Conservation (phyloP, 1,284 basidiomycete genomes). For the Apiotrichum gamsii region DNA sequence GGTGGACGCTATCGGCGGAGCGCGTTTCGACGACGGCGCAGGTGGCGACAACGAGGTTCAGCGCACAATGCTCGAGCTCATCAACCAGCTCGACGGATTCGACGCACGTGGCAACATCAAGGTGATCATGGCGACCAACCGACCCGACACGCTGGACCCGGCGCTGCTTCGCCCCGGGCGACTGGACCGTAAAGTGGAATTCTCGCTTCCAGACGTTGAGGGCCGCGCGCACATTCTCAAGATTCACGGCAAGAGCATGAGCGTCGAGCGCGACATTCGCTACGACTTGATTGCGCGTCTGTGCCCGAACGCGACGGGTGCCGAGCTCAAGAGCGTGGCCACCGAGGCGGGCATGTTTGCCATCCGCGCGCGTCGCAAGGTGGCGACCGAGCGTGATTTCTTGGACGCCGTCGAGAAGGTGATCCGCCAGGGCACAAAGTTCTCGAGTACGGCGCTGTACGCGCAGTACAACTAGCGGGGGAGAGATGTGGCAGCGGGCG, state of each 20-base stretch:
- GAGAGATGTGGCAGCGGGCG: too few species aligned
- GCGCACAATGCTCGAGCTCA: constrained; percentile 98
- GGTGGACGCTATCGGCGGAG: constrained; percentile 83
- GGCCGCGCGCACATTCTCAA: constrained; percentile 94
- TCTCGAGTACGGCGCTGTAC: constrained; percentile 66
- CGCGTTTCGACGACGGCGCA: constrained; percentile 97
- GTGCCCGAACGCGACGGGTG: constrained; percentile 97
- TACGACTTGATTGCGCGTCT: constrained; percentile 95
- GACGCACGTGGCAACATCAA: constrained; percentile 99
- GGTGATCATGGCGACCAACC: constrained; percentile 98
- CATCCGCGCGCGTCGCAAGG: constrained; percentile 91
- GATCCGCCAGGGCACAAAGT: constrained; percentile 94
- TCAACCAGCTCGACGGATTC: constrained; percentile 98
- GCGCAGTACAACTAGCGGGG: too few species aligned
- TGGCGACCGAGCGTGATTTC: constrained; percentile 96
- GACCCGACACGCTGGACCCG: constrained; percentile 97
- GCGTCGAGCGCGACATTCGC: constrained; percentile 91
- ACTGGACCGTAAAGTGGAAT: constrained; percentile 92
- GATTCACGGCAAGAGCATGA: constrained; percentile 98
- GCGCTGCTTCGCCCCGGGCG: constrained; percentile 93
- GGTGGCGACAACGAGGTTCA: constrained; percentile 99
- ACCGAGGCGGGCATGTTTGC: constrained; percentile 99
- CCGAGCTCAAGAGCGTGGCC: constrained; percentile 91
- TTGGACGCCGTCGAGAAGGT: constrained; percentile 98
- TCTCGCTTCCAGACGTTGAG: constrained; percentile 90